phyloP scores from a whole-genome alignment of 345 rosid species.

The Citrus medica region DNA sequence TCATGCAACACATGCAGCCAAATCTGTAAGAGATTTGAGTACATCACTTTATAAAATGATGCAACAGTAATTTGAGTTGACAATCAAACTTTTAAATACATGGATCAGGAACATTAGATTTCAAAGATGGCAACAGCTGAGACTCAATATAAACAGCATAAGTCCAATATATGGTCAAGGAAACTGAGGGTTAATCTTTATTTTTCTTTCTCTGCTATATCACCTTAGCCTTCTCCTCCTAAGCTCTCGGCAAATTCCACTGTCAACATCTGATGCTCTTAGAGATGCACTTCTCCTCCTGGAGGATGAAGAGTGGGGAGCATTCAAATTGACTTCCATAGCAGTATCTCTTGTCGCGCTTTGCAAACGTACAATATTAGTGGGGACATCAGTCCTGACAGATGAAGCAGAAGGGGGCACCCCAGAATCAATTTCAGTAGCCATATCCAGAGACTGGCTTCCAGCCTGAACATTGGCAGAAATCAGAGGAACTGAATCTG shows the following conservation, averaged over 20 bases:
- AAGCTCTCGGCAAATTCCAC: constrained; percentile 39
- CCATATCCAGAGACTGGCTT: constrained; percentile 1
- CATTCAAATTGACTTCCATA: constrained; percentile 32
- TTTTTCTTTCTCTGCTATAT: background rate
- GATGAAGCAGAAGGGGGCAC: constrained; percentile 10
- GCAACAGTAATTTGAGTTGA: background rate
- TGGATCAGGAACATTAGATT: background rate
- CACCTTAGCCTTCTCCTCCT: constrained; percentile 52
- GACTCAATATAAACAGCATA: background rate
- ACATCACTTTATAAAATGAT: background rate
- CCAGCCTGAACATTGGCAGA: constrained; percentile 14
- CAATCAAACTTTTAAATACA: background rate
- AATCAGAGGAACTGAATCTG: background rate
- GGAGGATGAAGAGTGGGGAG: constrained; percentile 38
- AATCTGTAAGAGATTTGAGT: too few species aligned
- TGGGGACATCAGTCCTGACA: constrained; percentile 15
- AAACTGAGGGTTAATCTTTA: background rate
- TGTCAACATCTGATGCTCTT: constrained; percentile 28
- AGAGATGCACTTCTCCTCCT: constrained; percentile 35
- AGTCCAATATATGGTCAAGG: background rate
- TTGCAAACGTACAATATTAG: constrained; percentile 10
- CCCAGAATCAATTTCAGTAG: too few species aligned
- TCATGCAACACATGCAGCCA: background rate
- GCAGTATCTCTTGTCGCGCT: constrained; percentile 32
- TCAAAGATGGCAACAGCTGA: background rate